Conservation (phyloP, 2,329 filamentous ascomycete species). For the Xylaria arbuscula region DNA sequence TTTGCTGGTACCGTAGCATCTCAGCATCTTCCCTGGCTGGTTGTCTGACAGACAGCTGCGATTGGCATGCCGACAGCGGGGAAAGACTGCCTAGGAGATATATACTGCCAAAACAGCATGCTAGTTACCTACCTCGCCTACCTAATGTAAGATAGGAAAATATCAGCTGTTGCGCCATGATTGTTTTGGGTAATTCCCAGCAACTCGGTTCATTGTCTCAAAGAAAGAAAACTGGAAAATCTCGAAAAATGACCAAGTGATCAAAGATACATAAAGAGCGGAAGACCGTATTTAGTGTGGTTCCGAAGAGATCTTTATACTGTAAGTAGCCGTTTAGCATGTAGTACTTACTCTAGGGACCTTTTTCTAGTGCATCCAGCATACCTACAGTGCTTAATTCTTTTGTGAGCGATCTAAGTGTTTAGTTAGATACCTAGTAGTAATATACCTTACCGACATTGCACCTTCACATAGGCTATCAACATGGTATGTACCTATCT, state of each 20-base stretch:
- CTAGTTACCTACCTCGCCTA: too few species aligned
- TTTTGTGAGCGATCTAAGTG: too few species aligned
- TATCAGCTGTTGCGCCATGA: not conserved
- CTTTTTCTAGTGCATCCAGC: not conserved
- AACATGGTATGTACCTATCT: not conserved
- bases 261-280: not conserved
- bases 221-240: not conserved
- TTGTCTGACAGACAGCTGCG: conserved; percentile 5
- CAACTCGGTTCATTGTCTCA: conserved; percentile 8
- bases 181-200: conserved; percentile 8
- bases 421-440: not conserved
- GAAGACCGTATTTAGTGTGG: not conserved
- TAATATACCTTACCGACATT: not conserved
- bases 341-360: too few species aligned
- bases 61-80: conserved; percentile 14
- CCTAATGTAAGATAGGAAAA: too few species aligned
- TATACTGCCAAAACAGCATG: too few species aligned
- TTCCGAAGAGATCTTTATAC: not conserved
- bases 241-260: not conserved
- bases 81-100: conserved; percentile 6
- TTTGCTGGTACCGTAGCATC: conserved; percentile 11
- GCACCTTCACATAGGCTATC: not conserved
- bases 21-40: conserved; percentile 9
- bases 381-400: not conserved
- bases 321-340: too few species aligned